These are phyloP conservation scores for Erythrophleum fordii DNA, from an alignment of 306 rosid genomes.

Conservation along the genomic window DNA sequence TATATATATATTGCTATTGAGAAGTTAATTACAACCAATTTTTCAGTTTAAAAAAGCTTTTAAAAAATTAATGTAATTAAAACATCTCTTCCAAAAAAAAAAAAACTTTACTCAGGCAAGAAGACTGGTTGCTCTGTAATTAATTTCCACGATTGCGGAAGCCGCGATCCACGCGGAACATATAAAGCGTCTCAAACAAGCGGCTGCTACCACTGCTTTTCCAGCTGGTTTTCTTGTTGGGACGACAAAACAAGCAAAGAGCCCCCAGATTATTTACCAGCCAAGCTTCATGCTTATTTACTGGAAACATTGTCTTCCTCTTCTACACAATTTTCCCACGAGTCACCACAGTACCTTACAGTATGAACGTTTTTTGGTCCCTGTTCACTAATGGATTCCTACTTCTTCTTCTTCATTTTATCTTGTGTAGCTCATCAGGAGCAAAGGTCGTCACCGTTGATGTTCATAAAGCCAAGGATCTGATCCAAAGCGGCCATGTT, in stretches of 20 bases:
- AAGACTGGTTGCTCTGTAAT: too few species aligned
- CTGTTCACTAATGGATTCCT: conserved; percentile 34
- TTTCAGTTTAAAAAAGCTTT: too few species aligned
- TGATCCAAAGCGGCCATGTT: conserved; percentile 61
- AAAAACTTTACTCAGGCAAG: too few species aligned
- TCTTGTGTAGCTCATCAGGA: conserved; percentile 44
- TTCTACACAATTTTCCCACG: neutral
- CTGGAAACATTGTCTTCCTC: conserved; percentile 42
- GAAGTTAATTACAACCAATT: too few species aligned
- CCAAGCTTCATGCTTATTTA: conserved; percentile 4
- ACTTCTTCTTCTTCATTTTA: conserved; percentile 36
- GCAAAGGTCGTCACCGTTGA: conserved; percentile 69
- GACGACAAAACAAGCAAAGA: conserved; percentile 12
- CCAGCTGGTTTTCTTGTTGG: neutral
- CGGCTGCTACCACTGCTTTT: neutral
- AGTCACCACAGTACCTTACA: neutral
- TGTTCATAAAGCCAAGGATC: conserved; percentile 58
- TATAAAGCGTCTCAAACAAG: too few species aligned
- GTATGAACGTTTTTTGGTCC: conserved; percentile 39
- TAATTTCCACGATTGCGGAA: too few species aligned
- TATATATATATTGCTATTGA: too few species aligned
- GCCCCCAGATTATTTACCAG: conserved; percentile 24
- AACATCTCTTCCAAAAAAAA: too few species aligned
- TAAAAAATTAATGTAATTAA: too few species aligned
- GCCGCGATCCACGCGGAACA: too few species aligned